These are phyloP conservation scores for Aspergillus awamori DNA, from an alignment of 2,329 filamentous ascomycete genomes.

Conservation along the genomic window DNA sequence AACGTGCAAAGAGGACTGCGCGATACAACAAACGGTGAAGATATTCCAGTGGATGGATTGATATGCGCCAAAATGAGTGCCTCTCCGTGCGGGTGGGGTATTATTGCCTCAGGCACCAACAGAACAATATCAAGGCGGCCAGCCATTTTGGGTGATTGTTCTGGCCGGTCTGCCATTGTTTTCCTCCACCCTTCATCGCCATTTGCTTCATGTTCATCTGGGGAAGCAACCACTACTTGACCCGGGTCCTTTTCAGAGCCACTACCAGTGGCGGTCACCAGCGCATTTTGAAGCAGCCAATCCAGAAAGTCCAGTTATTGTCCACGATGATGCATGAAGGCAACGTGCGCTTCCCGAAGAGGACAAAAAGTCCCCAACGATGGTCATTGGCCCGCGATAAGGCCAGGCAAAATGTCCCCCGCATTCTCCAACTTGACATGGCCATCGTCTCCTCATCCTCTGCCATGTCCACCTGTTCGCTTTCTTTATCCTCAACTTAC, in stretches of 20 bases:
- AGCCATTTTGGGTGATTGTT: constrained; percentile 14
- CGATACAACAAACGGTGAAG: not conserved
- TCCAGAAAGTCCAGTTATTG: not conserved
- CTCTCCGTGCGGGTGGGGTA: constrained; percentile 24
- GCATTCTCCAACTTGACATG: constrained; percentile 2
- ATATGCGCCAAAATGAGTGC: not conserved
- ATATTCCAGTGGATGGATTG: not conserved
- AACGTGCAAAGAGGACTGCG: not conserved
- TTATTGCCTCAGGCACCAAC: constrained; percentile 30
- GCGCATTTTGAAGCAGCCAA: not conserved
- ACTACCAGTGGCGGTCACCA: not conserved
- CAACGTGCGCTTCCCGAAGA: constrained; percentile 14
- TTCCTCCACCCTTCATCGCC: not conserved
- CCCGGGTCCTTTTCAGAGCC: not conserved
- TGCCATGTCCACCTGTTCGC: not conserved
- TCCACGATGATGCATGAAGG: not conserved
- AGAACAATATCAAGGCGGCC: constrained; percentile 30
- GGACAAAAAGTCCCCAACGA: constrained; percentile 10
- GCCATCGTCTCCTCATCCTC: not conserved
- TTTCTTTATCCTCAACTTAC: constrained; percentile 41
- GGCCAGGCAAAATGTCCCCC: not conserved
- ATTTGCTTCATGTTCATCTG: not conserved
- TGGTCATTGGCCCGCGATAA: constrained; percentile 6
- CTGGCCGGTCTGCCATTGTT: constrained; percentile 4
- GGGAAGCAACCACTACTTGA: too few relatives aligned